Percentiles rank a stretch among this genome's conserved stretches.
These are phyloP conservation scores for Begonia fuchsioides DNA, from an alignment of 306 rosid species.

Conservation along the genomic window DNA sequence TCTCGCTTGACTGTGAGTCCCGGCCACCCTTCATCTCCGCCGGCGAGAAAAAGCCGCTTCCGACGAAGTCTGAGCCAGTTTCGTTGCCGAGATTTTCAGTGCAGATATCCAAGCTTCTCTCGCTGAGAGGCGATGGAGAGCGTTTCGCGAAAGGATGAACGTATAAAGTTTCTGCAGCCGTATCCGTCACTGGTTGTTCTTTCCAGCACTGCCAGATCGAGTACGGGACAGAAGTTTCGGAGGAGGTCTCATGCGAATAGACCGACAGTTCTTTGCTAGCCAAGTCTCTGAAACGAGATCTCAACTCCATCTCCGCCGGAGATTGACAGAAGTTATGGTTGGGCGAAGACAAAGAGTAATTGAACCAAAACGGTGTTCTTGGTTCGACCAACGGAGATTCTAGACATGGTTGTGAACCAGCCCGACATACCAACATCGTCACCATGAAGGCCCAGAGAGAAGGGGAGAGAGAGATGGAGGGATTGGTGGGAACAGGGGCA, in stretches of 20 bases:
- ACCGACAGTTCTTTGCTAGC: constrained; percentile 13
- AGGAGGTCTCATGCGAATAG: background rate
- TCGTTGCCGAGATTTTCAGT: constrained; percentile 82
- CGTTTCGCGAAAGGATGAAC: constrained; percentile 46
- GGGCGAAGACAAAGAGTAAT: constrained; percentile 33
- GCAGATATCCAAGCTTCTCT: constrained; percentile 56
- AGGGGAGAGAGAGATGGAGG: background rate
- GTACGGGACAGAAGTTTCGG: constrained; percentile 17
- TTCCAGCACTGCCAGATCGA: constrained; percentile 5
- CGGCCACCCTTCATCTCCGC: constrained; percentile 3
- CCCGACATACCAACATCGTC: constrained; percentile 41
- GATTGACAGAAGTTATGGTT: constrained; percentile 21
- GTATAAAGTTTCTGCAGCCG: constrained; percentile 18
- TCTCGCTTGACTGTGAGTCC: constrained; percentile 20
- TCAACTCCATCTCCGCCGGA: constrained; percentile 28
- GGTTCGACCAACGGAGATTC: constrained; percentile 48
- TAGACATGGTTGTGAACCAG: constrained; percentile 35
- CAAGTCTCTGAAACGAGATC: constrained; percentile 21
- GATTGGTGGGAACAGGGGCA: constrained; percentile 24
- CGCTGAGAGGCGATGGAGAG: constrained; percentile 27
- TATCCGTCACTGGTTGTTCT: constrained; percentile 2
- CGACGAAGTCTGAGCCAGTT: constrained; percentile 56
- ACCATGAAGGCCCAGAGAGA: constrained; percentile 32
- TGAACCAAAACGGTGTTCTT: constrained; percentile 34
- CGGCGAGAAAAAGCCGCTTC: constrained; percentile 25